Base-by-base conservation (phyloP, 73 alveolate species). In the Tetrahymena borealis region DNA sequence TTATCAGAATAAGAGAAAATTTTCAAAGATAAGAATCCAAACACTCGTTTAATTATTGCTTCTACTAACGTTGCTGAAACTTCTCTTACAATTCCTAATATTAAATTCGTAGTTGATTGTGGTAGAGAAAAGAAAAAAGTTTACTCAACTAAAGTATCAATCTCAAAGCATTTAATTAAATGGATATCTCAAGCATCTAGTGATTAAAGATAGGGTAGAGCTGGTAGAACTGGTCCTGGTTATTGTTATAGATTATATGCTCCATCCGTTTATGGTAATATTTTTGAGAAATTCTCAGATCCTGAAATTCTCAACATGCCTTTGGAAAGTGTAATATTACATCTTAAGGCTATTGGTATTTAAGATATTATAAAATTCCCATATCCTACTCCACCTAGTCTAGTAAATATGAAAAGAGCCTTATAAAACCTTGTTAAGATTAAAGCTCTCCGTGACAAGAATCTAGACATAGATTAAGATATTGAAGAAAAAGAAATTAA, bases 21-120 rank as follows among this genome's bases (percentile, higher is more conserved):
- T 38, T 98, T 97, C 90, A 94, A 92, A 42, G 96, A 94, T 13
- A 98, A 97, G 79, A 94, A 96, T 90, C 95, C 95, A 7, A 98
- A 96, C 20, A 96, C 94, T 78, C 94, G 99, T 40, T 94, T 98
- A 96, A 96, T 98, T 32, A 99, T 98, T 32, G 96, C 98, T 33
- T 92, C 99, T 11, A 98, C 99, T 16, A 98, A 98, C 92, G 99
- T 98, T 1, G 99, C 99, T 24, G 99, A 98, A 96, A 98, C 99
- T 1, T 98, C 99, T 16, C 94, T 98, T 90, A 98, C 99, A 7
- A 98, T 98, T 40, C 99, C 99, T 15, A 97, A 97, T 78, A 97
- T 98, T 28, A 92, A 98, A 38, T 98, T 98, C 94, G 99, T 98
- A 33, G 96, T 98, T 5, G 99, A 98, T 92, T 92, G 98, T 18